phyloP scores from a whole-genome alignment of 495 filamentous ascomycete genomes.

The Neurospora sp. region DNA sequence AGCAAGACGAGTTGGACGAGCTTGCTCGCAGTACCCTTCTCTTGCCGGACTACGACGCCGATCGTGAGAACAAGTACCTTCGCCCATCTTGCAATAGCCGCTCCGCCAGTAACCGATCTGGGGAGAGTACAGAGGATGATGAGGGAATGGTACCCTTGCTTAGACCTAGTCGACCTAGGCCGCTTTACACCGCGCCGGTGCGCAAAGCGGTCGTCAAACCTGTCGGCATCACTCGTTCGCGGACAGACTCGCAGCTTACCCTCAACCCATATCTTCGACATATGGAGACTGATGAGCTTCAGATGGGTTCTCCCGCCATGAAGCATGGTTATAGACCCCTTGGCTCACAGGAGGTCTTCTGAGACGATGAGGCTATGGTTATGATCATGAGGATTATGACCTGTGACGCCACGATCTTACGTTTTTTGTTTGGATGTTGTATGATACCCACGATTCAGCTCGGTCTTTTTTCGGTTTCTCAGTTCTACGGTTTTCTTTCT shows the following conservation, averaged over 20 bases:
- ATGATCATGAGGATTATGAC: background rate
- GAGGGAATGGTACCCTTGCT: background rate
- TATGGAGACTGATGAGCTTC: conserved; percentile 3
- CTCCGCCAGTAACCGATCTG: background rate
- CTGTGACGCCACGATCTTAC: background rate
- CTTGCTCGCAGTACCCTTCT: conserved; percentile 1
- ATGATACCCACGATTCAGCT: background rate
- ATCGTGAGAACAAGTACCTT: background rate
- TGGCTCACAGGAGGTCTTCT: conserved; percentile 1
- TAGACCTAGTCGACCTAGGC: background rate
- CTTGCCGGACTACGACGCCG: background rate
- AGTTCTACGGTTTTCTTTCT: background rate
- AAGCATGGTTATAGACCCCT: conserved; percentile 1
- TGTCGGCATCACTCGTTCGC: conserved; percentile 1
- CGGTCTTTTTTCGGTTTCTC: background rate
- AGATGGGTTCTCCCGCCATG: background rate
- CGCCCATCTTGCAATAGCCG: background rate
- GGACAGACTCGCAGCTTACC: background rate
- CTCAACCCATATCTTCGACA: background rate
- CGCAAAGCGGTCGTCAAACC: background rate
- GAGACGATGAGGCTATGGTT: background rate
- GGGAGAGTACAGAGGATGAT: background rate
- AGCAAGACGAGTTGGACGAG: conserved; percentile 2
- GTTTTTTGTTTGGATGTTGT: background rate
- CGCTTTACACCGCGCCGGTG: background rate